These are phyloP conservation scores for Kitagawia praeruptora DNA, from an alignment of 129 eudicot species.

Conservation along the genomic window DNA sequence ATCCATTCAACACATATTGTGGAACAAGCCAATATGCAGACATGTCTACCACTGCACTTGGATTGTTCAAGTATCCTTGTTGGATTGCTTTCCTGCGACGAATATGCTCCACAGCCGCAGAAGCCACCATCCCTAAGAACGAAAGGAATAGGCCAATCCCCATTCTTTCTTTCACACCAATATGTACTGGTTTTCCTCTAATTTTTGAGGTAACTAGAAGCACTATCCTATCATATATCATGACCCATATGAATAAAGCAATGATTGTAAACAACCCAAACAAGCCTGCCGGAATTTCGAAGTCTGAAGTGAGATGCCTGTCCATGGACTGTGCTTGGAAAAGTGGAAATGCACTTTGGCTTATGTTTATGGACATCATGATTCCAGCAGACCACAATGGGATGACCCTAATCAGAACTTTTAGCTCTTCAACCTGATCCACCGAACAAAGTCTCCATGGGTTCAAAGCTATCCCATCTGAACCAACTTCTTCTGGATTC, in stretches of 20 bases:
- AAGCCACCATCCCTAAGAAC: constrained; percentile 31
- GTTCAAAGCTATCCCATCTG: not conserved
- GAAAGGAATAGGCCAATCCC: constrained; percentile 61
- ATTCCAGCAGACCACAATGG: not conserved
- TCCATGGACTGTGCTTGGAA: constrained; percentile 55
- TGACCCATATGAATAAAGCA: constrained; percentile 47
- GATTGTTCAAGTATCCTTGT: constrained; percentile 37
- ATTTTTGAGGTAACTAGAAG: constrained; percentile 51
- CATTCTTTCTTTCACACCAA: constrained; percentile 59
- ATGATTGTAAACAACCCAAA: constrained; percentile 43
- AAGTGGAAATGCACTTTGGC: not conserved
- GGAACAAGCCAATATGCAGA: constrained; percentile 85
- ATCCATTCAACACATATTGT: constrained; percentile 40
- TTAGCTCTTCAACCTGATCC: not conserved
- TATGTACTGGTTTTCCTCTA: constrained; percentile 36
- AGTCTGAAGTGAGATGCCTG: constrained; percentile 50
- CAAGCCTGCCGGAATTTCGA: constrained; percentile 76
- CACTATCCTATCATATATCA: constrained; percentile 56
- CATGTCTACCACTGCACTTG: constrained; percentile 48
- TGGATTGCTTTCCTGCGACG: constrained; percentile 46
- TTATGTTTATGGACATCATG: not conserved
- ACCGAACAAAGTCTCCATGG: not conserved
- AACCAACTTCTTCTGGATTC: too few species aligned
- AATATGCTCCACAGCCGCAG: too few species aligned
- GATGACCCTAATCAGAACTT: not conserved